These are phyloP conservation scores for Rhodotorula sp. DNA, from an alignment of 1,284 basidiomycete species.

Conservation along the genomic window DNA sequence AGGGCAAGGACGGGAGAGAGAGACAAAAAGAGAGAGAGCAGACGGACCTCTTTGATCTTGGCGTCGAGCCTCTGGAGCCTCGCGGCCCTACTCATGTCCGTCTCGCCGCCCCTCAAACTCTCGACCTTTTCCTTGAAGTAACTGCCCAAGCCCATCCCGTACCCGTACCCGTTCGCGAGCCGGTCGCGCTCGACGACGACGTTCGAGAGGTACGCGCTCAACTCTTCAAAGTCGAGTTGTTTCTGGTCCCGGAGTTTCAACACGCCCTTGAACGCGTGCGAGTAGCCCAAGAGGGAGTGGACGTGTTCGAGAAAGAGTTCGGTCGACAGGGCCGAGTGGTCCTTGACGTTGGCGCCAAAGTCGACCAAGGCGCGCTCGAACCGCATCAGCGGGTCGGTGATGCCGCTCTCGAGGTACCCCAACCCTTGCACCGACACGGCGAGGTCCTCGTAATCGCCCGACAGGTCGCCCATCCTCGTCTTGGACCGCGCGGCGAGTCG, in stretches of 20 bases:
- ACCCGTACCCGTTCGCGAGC: constrained; percentile 64
- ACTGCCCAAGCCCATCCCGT: constrained; percentile 68
- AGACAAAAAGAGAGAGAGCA: not conserved
- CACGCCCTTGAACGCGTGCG: constrained; percentile 82
- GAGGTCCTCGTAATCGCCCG: constrained; percentile 93
- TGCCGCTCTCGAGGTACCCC: constrained; percentile 95
- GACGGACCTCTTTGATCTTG: constrained; percentile 86
- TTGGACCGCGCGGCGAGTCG: constrained; percentile 57
- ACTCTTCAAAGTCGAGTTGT: constrained; percentile 96
- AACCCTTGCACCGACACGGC: constrained; percentile 93
- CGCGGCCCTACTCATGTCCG: constrained; percentile 87
- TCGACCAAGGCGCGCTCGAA: constrained; percentile 93
- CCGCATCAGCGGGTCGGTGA: constrained; percentile 92
- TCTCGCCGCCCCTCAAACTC: constrained; percentile 84
- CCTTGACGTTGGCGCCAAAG: constrained; percentile 53
- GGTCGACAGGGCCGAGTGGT: constrained; percentile 58
- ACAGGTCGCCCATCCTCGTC: constrained; percentile 62
- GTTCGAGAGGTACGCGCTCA: constrained; percentile 89
- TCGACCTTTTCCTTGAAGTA: constrained; percentile 95
- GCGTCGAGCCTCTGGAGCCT: constrained; percentile 87
- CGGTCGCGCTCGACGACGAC: constrained; percentile 89
- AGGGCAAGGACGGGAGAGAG: no score
- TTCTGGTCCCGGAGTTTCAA: constrained; percentile 96
- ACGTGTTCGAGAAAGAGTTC: constrained; percentile 85
- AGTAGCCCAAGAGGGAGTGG: constrained; percentile 84